Base-by-base conservation (phyloP, 345 rosid species). In the Mallotus nudiflorus region DNA sequence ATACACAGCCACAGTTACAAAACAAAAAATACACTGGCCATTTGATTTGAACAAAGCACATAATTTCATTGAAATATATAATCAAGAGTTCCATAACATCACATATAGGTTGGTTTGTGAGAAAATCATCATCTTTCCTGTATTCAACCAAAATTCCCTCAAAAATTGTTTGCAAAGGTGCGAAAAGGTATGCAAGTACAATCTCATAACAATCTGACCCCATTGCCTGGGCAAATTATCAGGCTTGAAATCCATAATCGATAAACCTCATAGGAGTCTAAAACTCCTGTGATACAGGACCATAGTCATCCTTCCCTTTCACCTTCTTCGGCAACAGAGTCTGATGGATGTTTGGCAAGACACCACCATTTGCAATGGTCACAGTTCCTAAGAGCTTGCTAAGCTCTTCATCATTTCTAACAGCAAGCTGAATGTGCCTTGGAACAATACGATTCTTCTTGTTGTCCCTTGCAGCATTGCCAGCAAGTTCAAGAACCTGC, bases 401-500 rank as follows among this genome's bases (percentile, higher is more conserved):
- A 11, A 68, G 71, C 62, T 68, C 71, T 50, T 68, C 71, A 54
- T 68, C 71, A 55, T 68, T 68, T 28, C 71, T 68, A 39, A 68
- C 71, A 22, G 71, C 71, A 24, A 68, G 62, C 62, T 68, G 71
- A 54, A 68, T 68, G 54, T 68, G 71, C 52, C 71, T 54, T 24
- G 63, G 71, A 3, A 68, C 71, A 42, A 68, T 55, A 9, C 71
- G 50, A 22, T 54, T 55, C 63, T 68, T 68, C 62, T 68, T 68
- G 40, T 68, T 68, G 52, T 68, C 71, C 25, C 71, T 68, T 5
- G 71, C 71, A 40, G 71, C 71, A 55, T 68, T 68, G 16, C 71
- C 71, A 16, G 71, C 71, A 54, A 68, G 71, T 55, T 68, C 63
- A 24, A 68, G 71, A 24, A 55, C 71, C 71, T 68, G 54, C 10